phyloP scores from a whole-genome alignment of 1,139 yeast species.

The Scheffersomyces stambukii region DNA sequence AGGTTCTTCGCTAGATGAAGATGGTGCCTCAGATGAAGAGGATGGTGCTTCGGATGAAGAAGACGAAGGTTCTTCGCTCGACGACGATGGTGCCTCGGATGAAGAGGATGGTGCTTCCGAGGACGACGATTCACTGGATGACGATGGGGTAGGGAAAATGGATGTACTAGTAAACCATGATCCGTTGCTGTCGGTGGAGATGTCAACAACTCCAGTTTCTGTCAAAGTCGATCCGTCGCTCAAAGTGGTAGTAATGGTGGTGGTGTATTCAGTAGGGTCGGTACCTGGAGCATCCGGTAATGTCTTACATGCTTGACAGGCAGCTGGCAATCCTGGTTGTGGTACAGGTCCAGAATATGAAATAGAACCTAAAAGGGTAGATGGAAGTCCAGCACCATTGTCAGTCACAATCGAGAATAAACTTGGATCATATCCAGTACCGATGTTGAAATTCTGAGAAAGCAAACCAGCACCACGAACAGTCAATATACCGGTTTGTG shows the following conservation, averaged over 20 bases:
- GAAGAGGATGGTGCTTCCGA: neutral
- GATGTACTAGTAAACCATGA: conserved; percentile 6
- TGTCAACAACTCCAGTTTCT: neutral
- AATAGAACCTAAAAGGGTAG: conserved; percentile 8
- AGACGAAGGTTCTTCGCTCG: no score
- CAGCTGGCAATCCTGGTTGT: conserved; percentile 11
- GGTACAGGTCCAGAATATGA: conserved; percentile 16
- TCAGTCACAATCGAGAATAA: conserved; percentile 9
- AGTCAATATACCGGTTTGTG: conserved; percentile 18
- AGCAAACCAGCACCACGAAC: conserved; percentile 5
- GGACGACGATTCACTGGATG: conserved; percentile 2
- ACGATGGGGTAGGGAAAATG: conserved; percentile 5
- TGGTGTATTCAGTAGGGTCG: neutral
- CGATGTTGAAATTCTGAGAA: conserved; percentile 16
- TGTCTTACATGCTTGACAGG: conserved; percentile 10
- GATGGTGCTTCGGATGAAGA: no score
- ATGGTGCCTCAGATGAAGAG: no score
- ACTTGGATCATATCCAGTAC: conserved; percentile 14
- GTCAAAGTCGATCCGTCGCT: neutral
- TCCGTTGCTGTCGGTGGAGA: conserved; percentile 2
- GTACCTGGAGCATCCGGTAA: conserved; percentile 7
- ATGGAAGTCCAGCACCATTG: conserved; percentile 11
- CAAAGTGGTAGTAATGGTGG: neutral
- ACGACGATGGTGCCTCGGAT: no score
- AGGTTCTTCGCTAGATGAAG: no score